Base-by-base conservation (phyloP, 805 yeast species). In the Wickerhamomyces strasburgensis region DNA sequence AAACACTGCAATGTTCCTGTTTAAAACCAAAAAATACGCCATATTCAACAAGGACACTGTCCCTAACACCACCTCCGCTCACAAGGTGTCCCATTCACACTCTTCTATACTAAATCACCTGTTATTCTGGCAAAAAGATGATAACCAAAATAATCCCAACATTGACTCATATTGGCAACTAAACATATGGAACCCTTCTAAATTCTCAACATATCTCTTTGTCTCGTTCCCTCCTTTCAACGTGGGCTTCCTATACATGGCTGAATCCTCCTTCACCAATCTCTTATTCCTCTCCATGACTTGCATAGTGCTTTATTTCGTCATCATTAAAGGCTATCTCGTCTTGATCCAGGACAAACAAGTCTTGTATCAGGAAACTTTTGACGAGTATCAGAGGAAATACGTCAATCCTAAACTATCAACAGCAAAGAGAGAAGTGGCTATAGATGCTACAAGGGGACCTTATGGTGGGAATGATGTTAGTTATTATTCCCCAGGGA, bases 151-250 rank as follows among this genome's bases (percentile, higher is more conserved):
- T 39, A 41, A 5, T n/a, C n/a, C n/a, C n/a, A 49, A 42, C 19
- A 32, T 44, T 3, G 57, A 46, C 11, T 61, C 61, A 15, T 68
- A 69, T 24, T 81, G 82, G 75, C 72, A 74, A 39, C 54, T 84
- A 29, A 61, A 60, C 14, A 71, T 81, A 34, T 84, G 94, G 94
- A 64, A 67, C 29, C 90, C 90, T 0, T 69, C 81, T 0, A 65
- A 65, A 44, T 78, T 80, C 52, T 68, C 68, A 23, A 61, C 81
- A 5, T 59, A 64, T 33, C 47, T 82, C 3, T 66, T 73, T 19
- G 63, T 74, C 3, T 57, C 73, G 2, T 78, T 77, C 44, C 78
- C 85, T 6, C 93, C 94, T 0, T 52, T 77, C 8, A 71, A 68
- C 33, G 45, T 75, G 7, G 36, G 68, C 3, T 58, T 72, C n/a